Evolutionary conservation across 164 flowering plant genomes (phyloP).

Genomic region (Euptelea pleiosperma): DNA sequence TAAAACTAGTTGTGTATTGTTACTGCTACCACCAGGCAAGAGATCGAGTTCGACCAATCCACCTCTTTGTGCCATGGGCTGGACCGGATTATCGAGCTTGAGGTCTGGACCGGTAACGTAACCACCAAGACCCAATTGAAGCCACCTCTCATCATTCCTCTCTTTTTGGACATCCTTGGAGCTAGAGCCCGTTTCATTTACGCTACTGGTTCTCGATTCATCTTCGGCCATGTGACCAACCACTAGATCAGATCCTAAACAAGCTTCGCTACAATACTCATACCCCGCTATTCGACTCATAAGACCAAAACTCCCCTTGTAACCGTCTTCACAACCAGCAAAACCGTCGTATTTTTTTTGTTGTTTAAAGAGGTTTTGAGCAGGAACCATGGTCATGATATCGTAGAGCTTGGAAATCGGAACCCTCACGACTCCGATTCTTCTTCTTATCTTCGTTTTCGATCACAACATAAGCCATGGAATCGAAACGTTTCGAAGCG

Average conservation of each 20-base stretch:
- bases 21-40: slow-evolving; percentile 22
- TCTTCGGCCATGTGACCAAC: slow-evolving; percentile 49
- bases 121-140: slow-evolving; percentile 61
- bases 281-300: slow-evolving; percentile 26
- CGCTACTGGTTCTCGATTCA: slow-evolving; percentile 45
- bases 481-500: neutral
- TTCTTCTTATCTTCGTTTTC: no score
- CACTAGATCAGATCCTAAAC: slow-evolving; percentile 34
- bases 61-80: slow-evolving; percentile 4
- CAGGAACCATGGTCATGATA: slow-evolving; percentile 66
- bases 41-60: slow-evolving; percentile 54
- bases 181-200: slow-evolving; percentile 34
- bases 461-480: neutral
- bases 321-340: slow-evolving; percentile 12
- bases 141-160: slow-evolving; percentile 47
- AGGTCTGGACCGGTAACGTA: slow-evolving; percentile 6
- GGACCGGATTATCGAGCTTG: neutral
- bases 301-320: neutral
- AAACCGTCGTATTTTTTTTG: slow-evolving; percentile 13
- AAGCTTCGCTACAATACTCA: slow-evolving; percentile 14
- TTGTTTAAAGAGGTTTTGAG: slow-evolving; percentile 30
- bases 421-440: no score
- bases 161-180: slow-evolving; percentile 4
- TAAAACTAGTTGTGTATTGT: neutral
- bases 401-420: slow-evolving; percentile 15